Evolutionary conservation across 2,329 filamentous ascomycete genomes (phyloP).

Genomic region (Truncatella angustata): DNA sequence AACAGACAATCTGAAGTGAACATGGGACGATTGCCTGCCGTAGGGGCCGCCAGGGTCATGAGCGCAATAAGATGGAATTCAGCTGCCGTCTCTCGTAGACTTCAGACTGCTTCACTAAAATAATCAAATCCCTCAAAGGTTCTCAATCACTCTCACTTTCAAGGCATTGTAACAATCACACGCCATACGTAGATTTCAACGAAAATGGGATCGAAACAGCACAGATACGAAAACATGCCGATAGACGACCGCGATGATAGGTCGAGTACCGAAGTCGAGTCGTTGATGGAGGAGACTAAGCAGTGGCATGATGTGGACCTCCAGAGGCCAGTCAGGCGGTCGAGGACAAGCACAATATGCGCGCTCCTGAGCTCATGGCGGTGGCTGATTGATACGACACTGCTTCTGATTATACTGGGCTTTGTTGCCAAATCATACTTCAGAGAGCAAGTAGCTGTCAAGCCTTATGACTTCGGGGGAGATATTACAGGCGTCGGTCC

Average conservation of each 20-base stretch:
- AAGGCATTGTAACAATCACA: neutral
- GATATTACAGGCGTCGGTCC: slow-evolving; percentile 36
- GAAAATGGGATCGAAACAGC: slow-evolving; percentile 23
- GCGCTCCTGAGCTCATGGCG: slow-evolving; percentile 28
- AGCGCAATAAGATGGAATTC: slow-evolving; percentile 4
- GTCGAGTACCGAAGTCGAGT: slow-evolving; percentile 41
- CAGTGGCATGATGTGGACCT: slow-evolving; percentile 28
- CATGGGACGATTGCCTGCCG: neutral
- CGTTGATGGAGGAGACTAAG: slow-evolving; percentile 38
- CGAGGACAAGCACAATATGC: slow-evolving; percentile 19
- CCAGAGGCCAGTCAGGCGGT: slow-evolving; percentile 16
- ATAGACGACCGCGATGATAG: slow-evolving; percentile 33
- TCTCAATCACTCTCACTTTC: neutral
- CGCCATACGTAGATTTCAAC: neutral
- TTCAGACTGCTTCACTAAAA: neutral
- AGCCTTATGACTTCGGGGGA: slow-evolving; percentile 35
- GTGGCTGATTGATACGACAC: slow-evolving; percentile 37
- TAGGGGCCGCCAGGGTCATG: neutral
- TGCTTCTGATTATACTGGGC: slow-evolving; percentile 36
- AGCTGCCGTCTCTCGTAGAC: neutral
- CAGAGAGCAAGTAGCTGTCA: slow-evolving; percentile 15
- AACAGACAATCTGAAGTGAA: neutral
- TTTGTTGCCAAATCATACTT: slow-evolving; percentile 31
- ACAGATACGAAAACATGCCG: slow-evolving; percentile 30
- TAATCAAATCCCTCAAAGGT: neutral